A percentile compares a stretch with the other conserved stretches of the same genome.
Conservation (phyloP, 73 alveolate genomes). For the Strombidium stylifer region DNA sequence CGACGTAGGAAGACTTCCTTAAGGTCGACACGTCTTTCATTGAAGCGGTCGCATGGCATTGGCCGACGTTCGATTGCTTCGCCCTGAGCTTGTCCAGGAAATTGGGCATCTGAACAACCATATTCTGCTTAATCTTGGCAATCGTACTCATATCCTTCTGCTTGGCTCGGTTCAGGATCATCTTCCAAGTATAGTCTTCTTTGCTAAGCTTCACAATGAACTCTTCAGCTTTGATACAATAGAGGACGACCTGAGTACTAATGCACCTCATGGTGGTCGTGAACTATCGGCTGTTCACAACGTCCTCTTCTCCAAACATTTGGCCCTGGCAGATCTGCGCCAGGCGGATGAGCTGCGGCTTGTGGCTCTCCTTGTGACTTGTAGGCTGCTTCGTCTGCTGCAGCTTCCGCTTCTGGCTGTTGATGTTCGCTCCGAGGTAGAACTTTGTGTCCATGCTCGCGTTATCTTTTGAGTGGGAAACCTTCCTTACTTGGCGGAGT, state of each 20-base stretch:
- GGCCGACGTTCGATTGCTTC: too few species aligned
- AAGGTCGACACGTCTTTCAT: too few species aligned
- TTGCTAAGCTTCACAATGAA: slow-evolving; percentile 16
- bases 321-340: slow-evolving; percentile 17
- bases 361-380: slow-evolving; percentile 7
- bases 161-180: too few species aligned
- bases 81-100: too few species aligned
- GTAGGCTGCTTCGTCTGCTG: background rate
- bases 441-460: background rate
- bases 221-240: slow-evolving; percentile 10
- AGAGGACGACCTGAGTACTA: slow-evolving; percentile 27
- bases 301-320: slow-evolving; percentile 43
- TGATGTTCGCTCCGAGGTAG: background rate
- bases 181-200: too few species aligned
- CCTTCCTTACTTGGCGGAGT: background rate
- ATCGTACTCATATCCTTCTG: too few species aligned
- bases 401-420: background rate
- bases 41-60: too few species aligned
- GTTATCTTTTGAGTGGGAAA: background rate
- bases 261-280: slow-evolving; percentile 20
- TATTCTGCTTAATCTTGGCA: too few species aligned
- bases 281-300: slow-evolving; percentile 1
- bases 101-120: too few species aligned
- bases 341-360: background rate
- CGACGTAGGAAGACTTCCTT: too few species aligned